These are phyloP conservation scores for Remersonia thermophila DNA, from an alignment of 2,329 filamentous ascomycete species.

Conservation along the genomic window DNA sequence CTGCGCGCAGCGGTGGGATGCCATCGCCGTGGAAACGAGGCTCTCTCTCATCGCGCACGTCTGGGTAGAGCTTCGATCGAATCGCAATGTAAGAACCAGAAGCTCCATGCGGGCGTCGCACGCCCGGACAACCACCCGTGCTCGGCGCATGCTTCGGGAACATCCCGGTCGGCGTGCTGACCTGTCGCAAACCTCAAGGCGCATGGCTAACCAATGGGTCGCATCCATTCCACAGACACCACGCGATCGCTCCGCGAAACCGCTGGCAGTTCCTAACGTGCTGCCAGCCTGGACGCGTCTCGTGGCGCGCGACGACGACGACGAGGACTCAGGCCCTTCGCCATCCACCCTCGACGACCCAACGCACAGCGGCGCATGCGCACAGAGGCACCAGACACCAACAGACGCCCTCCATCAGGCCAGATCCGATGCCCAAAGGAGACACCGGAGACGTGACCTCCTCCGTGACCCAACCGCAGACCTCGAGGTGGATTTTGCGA, in stretches of 20 bases:
- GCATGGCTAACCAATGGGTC: too few species aligned
- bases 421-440: constrained; percentile 7
- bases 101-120: too few species aligned
- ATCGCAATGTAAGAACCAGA: constrained; percentile 20
- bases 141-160: too few species aligned
- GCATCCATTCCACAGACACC: background rate
- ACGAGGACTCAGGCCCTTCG: constrained; percentile 6
- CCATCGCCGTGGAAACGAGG: constrained; percentile 20
- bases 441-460: constrained; percentile 23
- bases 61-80: constrained; percentile 26
- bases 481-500: constrained; percentile 44
- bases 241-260: background rate
- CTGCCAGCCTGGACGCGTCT: constrained; percentile 19
- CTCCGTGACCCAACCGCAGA: constrained; percentile 34
- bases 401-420: constrained; percentile 12
- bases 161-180: too few species aligned
- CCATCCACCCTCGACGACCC: constrained; percentile 13
- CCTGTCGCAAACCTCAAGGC: too few species aligned
- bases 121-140: too few species aligned
- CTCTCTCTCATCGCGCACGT: constrained; percentile 28
- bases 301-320: constrained; percentile 4
- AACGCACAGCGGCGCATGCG: constrained; percentile 22
- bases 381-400: constrained; percentile 17
- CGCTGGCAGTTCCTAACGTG: constrained; percentile 12
- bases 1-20: constrained; percentile 17